Conservation (phyloP, 140 eudicot genomes). For the Anethum foeniculum region DNA sequence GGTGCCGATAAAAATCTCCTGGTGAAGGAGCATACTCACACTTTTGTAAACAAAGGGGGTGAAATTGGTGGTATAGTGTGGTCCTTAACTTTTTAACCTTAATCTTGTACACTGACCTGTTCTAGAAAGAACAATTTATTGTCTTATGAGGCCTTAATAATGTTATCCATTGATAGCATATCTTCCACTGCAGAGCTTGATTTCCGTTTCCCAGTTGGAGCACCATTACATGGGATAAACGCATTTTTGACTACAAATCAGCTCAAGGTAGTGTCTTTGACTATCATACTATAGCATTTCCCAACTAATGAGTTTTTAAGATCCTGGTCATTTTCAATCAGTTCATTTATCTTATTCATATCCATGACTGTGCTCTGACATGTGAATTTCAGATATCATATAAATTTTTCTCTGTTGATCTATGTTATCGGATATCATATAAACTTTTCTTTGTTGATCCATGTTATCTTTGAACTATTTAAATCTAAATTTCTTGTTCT, state of each 20-base stretch:
- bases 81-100: slow-evolving; percentile 4
- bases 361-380: background rate
- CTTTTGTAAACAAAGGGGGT: slow-evolving; percentile 91
- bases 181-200: slow-evolving; percentile 72
- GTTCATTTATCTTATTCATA: background rate
- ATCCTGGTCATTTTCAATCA: background rate
- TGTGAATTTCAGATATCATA: background rate
- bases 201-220: slow-evolving; percentile 92
- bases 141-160: background rate
- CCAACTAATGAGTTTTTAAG: background rate
- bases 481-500: background rate
- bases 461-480: background rate
- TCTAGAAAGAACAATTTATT: background rate
- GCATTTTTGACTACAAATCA: slow-evolving; percentile 91
- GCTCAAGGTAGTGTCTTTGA: slow-evolving; percentile 57
- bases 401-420: background rate
- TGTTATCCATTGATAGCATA: background rate
- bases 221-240: slow-evolving; percentile 86
- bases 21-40: slow-evolving; percentile 98
- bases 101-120: background rate
- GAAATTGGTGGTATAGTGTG: slow-evolving; percentile 73
- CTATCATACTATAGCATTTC: background rate
- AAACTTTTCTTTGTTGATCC: background rate
- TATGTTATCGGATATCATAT: background rate
- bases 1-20: slow-evolving; percentile 93